phyloP scores from a whole-genome alignment of 805 yeast genomes.

The Citeromyces matritensis region DNA sequence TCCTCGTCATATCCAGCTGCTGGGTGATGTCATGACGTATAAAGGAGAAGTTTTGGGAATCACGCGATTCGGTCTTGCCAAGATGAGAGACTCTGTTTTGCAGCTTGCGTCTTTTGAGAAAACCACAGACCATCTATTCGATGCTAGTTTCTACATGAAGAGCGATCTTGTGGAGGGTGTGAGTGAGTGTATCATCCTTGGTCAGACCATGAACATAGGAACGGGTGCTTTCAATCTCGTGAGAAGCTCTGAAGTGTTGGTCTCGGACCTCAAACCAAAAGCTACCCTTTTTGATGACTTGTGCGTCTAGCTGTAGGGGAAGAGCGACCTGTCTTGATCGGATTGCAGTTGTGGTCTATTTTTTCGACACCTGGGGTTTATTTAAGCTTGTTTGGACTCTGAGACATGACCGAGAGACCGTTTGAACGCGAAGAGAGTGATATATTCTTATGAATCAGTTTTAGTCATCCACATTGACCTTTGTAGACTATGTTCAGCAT shows the following conservation, averaged over 20 bases:
- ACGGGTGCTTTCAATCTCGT: slow-evolving; percentile 92
- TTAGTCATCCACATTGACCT: too few species aligned
- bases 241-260: slow-evolving; percentile 31
- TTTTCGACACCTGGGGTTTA: too few species aligned
- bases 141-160: slow-evolving; percentile 97
- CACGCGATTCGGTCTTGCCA: slow-evolving; percentile 93
- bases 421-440: too few species aligned
- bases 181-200: slow-evolving; percentile 91
- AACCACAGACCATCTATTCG: slow-evolving; percentile 95
- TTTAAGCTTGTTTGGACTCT: too few species aligned
- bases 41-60: slow-evolving; percentile 98
- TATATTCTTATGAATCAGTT: too few species aligned
- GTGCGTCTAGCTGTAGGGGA: slow-evolving; percentile 10
- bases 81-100: slow-evolving; percentile 95
- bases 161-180: slow-evolving; percentile 94
- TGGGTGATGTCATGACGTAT: slow-evolving; percentile 98
- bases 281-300: slow-evolving; percentile 31
- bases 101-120: slow-evolving; percentile 96
- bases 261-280: slow-evolving; percentile 22
- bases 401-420: too few species aligned
- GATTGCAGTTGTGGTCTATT: slow-evolving; percentile 7
- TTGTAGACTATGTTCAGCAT: too few species aligned
- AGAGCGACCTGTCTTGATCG: not conserved
- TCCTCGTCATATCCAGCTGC: slow-evolving; percentile 94
- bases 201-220: slow-evolving; percentile 96